phyloP scores from a whole-genome alignment of 768 basidiomycete genomes.

The Tephrocybe sp. region DNA sequence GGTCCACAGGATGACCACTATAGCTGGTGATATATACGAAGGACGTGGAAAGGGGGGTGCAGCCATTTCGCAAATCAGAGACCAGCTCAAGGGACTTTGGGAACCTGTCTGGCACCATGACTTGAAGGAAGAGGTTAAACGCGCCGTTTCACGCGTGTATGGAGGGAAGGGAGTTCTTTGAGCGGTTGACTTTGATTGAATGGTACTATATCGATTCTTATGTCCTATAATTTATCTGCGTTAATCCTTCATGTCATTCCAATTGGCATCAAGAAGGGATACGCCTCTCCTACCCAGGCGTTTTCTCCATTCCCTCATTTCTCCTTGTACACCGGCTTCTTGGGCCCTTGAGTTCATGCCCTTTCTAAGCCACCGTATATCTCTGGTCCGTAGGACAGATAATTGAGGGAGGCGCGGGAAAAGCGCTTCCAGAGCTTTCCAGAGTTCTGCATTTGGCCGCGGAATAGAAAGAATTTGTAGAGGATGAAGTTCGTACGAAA shows the following conservation, averaged over 20 bases:
- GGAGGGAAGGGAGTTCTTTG: constrained; percentile 7
- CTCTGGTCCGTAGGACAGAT: constrained; percentile 56
- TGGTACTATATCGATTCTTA: constrained; percentile 16
- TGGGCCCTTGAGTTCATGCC: constrained; percentile 67
- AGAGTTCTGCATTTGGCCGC: constrained; percentile 63
- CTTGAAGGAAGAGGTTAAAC: constrained; percentile 36
- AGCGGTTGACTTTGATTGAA: not conserved
- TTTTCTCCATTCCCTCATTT: constrained; percentile 73
- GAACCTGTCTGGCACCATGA: constrained; percentile 52
- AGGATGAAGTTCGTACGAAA: constrained; percentile 33
- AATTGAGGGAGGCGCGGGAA: constrained; percentile 60
- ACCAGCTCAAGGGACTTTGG: constrained; percentile 41
- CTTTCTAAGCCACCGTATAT: constrained; percentile 71
- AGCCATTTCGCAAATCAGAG: constrained; percentile 27
- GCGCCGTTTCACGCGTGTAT: constrained; percentile 24
- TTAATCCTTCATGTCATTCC: constrained; percentile 48
- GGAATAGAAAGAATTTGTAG: constrained; percentile 75
- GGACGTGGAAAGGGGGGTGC: constrained; percentile 34
- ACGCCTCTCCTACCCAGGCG: constrained; percentile 59
- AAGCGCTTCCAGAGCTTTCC: constrained; percentile 52
- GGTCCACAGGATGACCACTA: constrained; percentile 42
- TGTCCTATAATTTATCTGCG: constrained; percentile 23
- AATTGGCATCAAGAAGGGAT: constrained; percentile 69
- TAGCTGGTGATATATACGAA: constrained; percentile 45
- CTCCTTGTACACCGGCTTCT: constrained; percentile 77